Evolutionary conservation across 768 basidiomycete genomes (phyloP).

Genomic region (Trametes cubensis): DNA sequence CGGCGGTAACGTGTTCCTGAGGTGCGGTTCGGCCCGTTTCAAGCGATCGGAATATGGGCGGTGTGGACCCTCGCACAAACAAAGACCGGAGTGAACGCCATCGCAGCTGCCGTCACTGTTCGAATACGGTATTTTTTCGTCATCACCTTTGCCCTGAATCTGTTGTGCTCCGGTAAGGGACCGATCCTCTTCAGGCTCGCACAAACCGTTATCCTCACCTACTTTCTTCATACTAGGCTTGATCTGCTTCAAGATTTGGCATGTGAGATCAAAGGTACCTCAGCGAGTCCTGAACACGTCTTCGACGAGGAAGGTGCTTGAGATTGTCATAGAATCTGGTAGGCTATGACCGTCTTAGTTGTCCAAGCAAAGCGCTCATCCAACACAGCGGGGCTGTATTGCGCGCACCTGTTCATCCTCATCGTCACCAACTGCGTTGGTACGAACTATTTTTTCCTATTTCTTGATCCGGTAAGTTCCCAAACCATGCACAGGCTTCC

Average conservation of each 20-base stretch:
- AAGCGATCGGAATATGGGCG: constrained; percentile 6
- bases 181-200: not conserved
- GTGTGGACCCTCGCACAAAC: constrained; percentile 10
- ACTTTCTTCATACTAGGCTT: not conserved
- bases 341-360: not conserved
- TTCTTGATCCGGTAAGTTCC: constrained; percentile 10
- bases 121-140: constrained; percentile 14
- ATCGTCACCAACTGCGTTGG: constrained; percentile 11
- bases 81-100: not conserved
- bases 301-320: not conserved
- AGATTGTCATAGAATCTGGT: constrained; percentile 15
- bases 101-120: constrained; percentile 8
- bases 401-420: constrained; percentile 12
- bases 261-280: not conserved
- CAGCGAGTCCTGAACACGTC: not conserved
- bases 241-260: constrained; percentile 12
- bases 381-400: constrained; percentile 9
- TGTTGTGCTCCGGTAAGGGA: constrained; percentile 6
- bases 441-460: constrained; percentile 5
- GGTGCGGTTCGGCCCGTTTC: not conserved
- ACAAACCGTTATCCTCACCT: too few relatives aligned
- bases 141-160: constrained; percentile 14
- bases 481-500: too few relatives aligned
- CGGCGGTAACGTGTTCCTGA: not conserved
- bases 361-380: too few relatives aligned